phyloP scores from a whole-genome alignment of 371 early-diverging fungal species.

The Saksenaea vasiformis region DNA sequence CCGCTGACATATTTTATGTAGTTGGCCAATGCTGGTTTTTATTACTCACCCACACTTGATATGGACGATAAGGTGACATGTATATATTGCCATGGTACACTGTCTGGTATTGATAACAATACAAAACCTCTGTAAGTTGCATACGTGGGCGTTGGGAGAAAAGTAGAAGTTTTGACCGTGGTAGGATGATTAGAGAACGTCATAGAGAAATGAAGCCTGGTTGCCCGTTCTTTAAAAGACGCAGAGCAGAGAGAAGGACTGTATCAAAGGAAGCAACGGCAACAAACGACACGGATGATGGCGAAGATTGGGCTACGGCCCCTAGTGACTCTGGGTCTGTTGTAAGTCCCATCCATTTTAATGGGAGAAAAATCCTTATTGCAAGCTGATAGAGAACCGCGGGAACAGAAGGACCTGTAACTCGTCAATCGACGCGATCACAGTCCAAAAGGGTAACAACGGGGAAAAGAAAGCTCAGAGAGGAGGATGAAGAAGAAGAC shows the following conservation, averaged over 20 bases:
- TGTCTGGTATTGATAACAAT: constrained; percentile 10
- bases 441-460: neutral
- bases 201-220: neutral
- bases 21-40: constrained; percentile 41
- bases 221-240: constrained; percentile 1
- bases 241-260: neutral
- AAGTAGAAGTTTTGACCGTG: neutral
- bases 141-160: neutral
- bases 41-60: constrained; percentile 22
- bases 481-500: neutral
- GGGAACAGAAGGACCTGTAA: neutral
- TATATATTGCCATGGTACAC: constrained; percentile 23
- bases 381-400: neutral
- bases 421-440: neutral
- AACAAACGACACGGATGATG: neutral
- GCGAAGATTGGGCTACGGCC: neutral
- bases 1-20: constrained; percentile 1
- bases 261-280: neutral
- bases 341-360: neutral
- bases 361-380: neutral
- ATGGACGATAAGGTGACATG: constrained; percentile 20
- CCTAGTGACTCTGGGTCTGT: neutral
- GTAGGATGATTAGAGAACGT: neutral
- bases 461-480: neutral
- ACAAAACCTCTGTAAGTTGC: constrained; percentile 21